These are phyloP conservation scores for Acmispon strigosus DNA, from an alignment of 306 rosid species.

Conservation along the genomic window DNA sequence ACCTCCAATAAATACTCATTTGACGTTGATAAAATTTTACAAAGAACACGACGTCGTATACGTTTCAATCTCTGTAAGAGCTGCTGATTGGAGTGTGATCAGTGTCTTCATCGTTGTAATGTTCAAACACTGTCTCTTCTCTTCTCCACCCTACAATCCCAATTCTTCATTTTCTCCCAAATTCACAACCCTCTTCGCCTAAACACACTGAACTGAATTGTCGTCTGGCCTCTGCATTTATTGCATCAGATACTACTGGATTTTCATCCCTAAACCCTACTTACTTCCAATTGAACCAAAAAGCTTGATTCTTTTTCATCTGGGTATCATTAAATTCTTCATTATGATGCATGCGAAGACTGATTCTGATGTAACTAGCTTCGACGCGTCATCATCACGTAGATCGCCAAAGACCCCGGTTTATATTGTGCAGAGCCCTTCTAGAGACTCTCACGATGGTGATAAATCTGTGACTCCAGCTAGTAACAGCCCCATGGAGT, in stretches of 20 bases:
- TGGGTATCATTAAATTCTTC: constrained; percentile 12
- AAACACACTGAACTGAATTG: no score
- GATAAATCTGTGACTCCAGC: constrained; percentile 61
- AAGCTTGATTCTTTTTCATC: background rate
- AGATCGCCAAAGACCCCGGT: constrained; percentile 57
- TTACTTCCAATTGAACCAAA: background rate
- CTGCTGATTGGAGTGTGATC: no score
- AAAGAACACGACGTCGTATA: no score
- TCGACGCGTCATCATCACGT: constrained; percentile 42
- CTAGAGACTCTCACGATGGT: constrained; percentile 74
- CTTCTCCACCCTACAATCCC: no score
- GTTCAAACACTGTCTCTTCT: no score
- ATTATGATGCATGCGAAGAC: constrained; percentile 58
- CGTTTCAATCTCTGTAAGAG: no score
- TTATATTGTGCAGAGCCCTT: constrained; percentile 76
- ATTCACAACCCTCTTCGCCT: background rate
- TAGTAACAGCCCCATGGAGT: constrained; percentile 51
- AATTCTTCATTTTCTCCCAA: background rate
- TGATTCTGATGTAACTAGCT: constrained; percentile 76
- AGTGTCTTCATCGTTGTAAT: no score
- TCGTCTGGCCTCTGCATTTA: background rate
- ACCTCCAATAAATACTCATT: no score
- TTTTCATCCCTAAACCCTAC: background rate
- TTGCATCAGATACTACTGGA: background rate
- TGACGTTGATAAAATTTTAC: no score